These are phyloP conservation scores for Heliamphora exappendiculata DNA, from an alignment of 148 eudicot genomes.

Conservation along the genomic window DNA sequence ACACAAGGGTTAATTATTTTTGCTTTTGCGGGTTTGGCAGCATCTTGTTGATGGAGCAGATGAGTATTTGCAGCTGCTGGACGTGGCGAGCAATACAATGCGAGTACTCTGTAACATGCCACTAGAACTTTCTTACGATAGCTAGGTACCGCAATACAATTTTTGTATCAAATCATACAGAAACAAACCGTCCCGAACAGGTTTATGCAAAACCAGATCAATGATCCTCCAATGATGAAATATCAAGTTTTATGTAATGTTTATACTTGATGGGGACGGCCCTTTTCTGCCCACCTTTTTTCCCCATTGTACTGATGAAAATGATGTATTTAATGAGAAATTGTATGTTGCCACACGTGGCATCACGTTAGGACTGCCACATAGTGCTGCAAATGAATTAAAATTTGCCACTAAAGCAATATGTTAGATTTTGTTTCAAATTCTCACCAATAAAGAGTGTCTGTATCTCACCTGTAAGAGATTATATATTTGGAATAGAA, in stretches of 20 bases:
- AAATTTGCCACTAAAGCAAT: no score
- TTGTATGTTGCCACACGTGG: no score
- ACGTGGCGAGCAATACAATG: conserved; percentile 65
- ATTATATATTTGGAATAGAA: no score
- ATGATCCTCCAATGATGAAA: neutral
- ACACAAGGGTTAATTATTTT: neutral
- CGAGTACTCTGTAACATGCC: conserved; percentile 66
- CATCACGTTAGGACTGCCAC: no score
- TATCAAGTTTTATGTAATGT: neutral
- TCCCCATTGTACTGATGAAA: neutral
- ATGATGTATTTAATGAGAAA: neutral
- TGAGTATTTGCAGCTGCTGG: conserved; percentile 91
- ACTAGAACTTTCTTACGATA: conserved; percentile 35
- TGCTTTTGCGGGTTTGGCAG: conserved; percentile 36
- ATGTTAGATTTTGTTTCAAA: no score
- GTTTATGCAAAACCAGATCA: neutral
- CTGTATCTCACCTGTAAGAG: no score
- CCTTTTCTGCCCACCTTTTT: neutral
- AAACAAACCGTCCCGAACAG: conserved; percentile 15
- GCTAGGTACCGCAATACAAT: conserved; percentile 16
- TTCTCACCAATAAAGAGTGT: no score
- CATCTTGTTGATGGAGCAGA: conserved; percentile 94
- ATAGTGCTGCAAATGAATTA: no score
- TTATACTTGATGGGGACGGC: neutral
- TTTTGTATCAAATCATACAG: conserved; percentile 6